These are phyloP conservation scores for Cercospora canescens DNA, from an alignment of 2,329 filamentous ascomycete genomes.

Conservation along the genomic window DNA sequence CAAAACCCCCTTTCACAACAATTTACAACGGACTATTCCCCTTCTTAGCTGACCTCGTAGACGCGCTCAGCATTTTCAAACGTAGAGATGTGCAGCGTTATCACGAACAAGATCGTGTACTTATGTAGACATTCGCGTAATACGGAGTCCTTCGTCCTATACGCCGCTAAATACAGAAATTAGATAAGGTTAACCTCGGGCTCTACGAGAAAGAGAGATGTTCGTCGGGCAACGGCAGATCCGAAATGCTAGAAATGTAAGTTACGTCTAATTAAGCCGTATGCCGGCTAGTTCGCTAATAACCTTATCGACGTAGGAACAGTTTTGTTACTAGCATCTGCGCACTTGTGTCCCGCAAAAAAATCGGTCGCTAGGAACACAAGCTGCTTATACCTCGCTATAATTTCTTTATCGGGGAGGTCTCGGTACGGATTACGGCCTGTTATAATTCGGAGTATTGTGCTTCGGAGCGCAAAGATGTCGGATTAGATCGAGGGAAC, in stretches of 20 bases:
- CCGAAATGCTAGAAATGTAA: not conserved
- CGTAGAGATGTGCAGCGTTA: not conserved
- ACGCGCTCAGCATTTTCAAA: not conserved
- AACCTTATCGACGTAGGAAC: not conserved
- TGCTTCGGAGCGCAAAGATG: not conserved
- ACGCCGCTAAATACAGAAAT: not conserved
- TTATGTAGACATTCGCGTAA: not conserved
- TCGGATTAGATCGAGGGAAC: not conserved
- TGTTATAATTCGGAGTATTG: not conserved
- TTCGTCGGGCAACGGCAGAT: not conserved
- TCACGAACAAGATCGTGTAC: not conserved
- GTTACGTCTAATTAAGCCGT: not conserved
- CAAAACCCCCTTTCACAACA: not conserved
- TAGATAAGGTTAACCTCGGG: not conserved
- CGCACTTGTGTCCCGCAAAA: not conserved
- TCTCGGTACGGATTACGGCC: not conserved
- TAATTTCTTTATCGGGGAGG: not conserved
- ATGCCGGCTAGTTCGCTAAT: not conserved
- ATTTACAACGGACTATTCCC: not conserved
- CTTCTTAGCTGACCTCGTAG: not conserved
- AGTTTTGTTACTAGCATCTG: not conserved
- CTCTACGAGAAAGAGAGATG: not conserved
- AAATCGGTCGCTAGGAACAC: not conserved
- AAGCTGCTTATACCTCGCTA: not conserved
- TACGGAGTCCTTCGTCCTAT: not conserved